Conservation (phyloP, 768 basidiomycete species). For the Hygrophoropsis aurantiaca region DNA sequence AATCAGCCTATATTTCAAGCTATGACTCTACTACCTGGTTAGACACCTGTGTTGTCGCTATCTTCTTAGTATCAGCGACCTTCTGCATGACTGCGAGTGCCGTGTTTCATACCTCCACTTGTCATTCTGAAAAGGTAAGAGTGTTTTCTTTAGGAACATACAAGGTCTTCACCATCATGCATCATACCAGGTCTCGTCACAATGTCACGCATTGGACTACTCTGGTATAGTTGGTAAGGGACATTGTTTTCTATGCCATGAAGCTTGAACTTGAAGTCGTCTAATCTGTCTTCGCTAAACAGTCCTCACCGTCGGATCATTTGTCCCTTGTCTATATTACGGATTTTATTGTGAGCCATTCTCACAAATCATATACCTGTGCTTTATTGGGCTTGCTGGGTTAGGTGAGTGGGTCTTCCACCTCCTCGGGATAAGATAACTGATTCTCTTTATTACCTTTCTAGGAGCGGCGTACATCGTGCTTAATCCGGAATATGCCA, state of each 20-base stretch:
- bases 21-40: slow-evolving; percentile 58
- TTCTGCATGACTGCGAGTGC: slow-evolving; percentile 73
- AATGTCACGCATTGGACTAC: slow-evolving; percentile 72
- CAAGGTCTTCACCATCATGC: no score
- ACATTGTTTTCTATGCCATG: slow-evolving; percentile 4
- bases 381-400: slow-evolving; percentile 51
- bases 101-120: slow-evolving; percentile 68
- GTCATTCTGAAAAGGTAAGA: slow-evolving; percentile 70
- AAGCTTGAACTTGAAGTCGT: not conserved
- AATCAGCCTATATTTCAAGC: slow-evolving; percentile 46
- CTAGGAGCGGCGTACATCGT: slow-evolving; percentile 74
- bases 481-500: slow-evolving; percentile 74
- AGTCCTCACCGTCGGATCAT: slow-evolving; percentile 76
- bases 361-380: slow-evolving; percentile 55
- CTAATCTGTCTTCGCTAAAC: slow-evolving; percentile 8
- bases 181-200: slow-evolving; percentile 49
- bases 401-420: slow-evolving; percentile 44
- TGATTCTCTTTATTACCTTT: slow-evolving; percentile 1
- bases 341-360: slow-evolving; percentile 68
- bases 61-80: slow-evolving; percentile 73
- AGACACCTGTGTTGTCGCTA: slow-evolving; percentile 57
- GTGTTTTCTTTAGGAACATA: no score
- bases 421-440: not conserved
- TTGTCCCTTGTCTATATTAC: slow-evolving; percentile 75
- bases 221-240: slow-evolving; percentile 70